Base-by-base conservation (phyloP, 768 basidiomycete species). In the Bullera alba region DNA sequence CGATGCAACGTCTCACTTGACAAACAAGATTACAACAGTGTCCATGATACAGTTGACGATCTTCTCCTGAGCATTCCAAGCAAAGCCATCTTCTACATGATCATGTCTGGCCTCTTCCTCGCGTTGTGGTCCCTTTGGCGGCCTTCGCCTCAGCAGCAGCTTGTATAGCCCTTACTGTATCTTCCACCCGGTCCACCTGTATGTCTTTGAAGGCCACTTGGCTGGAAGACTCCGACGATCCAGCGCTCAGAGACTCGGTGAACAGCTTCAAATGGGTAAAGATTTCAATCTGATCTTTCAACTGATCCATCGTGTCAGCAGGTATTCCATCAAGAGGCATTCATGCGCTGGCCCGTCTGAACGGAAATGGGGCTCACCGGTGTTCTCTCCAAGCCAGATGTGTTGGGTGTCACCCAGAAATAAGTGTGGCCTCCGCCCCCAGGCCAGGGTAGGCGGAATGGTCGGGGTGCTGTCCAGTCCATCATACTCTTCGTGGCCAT, bases 351-450 rank as follows among this genome's bases (percentile, higher is more conserved):
- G n/a, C n/a, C n/a, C n/a, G n/a, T n/a, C n/a, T 39, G 47, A 29
- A 6, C 29, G 14, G 29, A 2, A n/a, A 8, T 34, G 32, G 8
- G 32, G 63, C 77, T 48, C 26, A 84, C 86, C 74, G 86, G 84
- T 59, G 84, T 83, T n/a, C 76, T 73, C 12, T 81, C 80, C 0
- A 88, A 76, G 0, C 83, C 86, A 0, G 86, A 89, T 0, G 86
- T 86, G 58, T 82, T 84, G 0, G 86, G 84, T 27, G 84, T 77
- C 2, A 83, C 82, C 64, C 81, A 89, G 65, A 91, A 80, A 0
- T 88, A 61, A 0, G 85, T 87, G 62, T 85, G 84, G 10, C 44
- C 45, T 8, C 17, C 23, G 8, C 23, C 32, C 6, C 28, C 43
- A 10, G 38, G 36, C 10, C 39, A 46, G 14, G 57, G 58, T 25